Conservation (phyloP, 306 rosid species). For the Vigna radiata region DNA sequence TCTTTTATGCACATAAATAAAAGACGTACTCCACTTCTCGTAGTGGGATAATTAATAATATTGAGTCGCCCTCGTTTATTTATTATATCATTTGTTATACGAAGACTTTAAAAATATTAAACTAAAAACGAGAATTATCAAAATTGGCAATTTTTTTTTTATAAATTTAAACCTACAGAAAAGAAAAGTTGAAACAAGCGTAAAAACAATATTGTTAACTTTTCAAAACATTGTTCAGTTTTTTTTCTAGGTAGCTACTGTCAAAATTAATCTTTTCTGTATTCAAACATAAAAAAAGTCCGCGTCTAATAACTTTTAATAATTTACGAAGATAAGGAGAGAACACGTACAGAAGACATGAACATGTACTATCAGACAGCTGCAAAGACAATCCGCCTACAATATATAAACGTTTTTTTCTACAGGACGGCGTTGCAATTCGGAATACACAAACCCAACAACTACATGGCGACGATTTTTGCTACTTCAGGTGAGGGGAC, state of each 20-base stretch:
- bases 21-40: not conserved
- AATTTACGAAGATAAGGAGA: not conserved
- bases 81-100: no score
- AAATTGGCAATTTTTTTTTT: no score
- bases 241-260: no score
- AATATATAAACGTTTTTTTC: not conserved
- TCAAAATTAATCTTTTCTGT: not conserved
- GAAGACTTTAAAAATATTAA: no score
- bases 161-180: not conserved
- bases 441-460: not conserved
- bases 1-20: no score
- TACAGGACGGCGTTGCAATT: conserved; percentile 3
- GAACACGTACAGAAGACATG: not conserved
- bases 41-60: not conserved
- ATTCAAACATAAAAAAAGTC: not conserved
- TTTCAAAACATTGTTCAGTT: no score
- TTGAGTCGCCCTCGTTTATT: no score
- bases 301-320: not conserved
- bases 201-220: no score
- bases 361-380: not conserved
- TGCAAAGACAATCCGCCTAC: not conserved
- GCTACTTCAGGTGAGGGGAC: not conserved
- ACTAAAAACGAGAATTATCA: no score
- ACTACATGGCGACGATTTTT: conserved; percentile 21
- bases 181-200: no score